Percentiles rank a stretch among this genome's conserved stretches.
phyloP scores from a whole-genome alignment of 2,329 filamentous ascomycete species.

The Xylariaceae sp. region DNA sequence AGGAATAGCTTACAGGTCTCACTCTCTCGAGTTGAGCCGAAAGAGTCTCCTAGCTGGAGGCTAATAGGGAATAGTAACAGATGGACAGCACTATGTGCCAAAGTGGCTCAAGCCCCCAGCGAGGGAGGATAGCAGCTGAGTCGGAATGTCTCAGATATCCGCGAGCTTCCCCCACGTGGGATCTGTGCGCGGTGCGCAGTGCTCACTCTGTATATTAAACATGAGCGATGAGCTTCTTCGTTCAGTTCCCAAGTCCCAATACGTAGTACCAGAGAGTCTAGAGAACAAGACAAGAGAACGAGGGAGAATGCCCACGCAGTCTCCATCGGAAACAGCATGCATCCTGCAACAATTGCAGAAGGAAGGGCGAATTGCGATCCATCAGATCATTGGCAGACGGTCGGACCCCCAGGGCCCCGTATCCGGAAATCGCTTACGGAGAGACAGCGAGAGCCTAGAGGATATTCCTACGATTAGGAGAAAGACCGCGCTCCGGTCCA shows the following conservation, averaged over 20 bases:
- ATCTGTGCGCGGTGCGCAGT: slow-evolving; percentile 26
- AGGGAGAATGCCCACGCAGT: too few species aligned
- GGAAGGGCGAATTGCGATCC: not conserved
- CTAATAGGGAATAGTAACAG: not conserved
- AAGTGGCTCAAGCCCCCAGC: slow-evolving; percentile 1
- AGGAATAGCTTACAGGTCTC: too few species aligned
- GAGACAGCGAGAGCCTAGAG: not conserved
- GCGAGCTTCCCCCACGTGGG: slow-evolving; percentile 30
- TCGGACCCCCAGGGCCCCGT: not conserved
- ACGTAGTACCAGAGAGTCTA: too few species aligned
- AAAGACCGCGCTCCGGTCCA: not conserved
- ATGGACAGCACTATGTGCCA: not conserved
- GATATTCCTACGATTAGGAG: not conserved
- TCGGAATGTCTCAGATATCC: slow-evolving; percentile 30
- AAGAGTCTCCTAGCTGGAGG: too few species aligned
- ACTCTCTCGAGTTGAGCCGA: too few species aligned
- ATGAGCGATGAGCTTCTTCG: not conserved
- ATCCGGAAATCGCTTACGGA: not conserved
- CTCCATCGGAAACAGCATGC: not conserved
- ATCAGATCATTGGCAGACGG: slow-evolving; percentile 18
- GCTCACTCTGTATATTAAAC: slow-evolving; percentile 14
- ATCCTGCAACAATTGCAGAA: slow-evolving; percentile 14
- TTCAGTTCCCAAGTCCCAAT: too few species aligned
- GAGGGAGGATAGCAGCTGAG: slow-evolving; percentile 10
- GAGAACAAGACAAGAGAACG: too few species aligned